These are phyloP conservation scores for Elasticomyces elasticus DNA, from an alignment of 495 filamentous ascomycete species.

Conservation along the genomic window DNA sequence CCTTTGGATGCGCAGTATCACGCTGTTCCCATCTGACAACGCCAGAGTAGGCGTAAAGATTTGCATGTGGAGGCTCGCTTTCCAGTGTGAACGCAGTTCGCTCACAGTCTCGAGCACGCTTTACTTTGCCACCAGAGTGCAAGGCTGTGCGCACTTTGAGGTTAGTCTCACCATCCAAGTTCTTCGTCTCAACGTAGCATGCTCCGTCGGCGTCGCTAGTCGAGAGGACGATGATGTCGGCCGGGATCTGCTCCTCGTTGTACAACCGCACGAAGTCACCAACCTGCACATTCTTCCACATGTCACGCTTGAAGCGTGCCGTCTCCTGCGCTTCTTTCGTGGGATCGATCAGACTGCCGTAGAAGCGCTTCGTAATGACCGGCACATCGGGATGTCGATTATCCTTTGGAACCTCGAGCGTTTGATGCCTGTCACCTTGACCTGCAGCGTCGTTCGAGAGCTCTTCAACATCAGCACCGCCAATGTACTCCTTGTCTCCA, in stretches of 20 bases:
- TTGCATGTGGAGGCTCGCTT: conserved; percentile 83
- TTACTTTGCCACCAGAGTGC: conserved; percentile 70
- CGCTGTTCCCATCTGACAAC: conserved; percentile 78
- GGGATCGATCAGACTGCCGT: conserved; percentile 57
- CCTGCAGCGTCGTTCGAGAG: conserved; percentile 23
- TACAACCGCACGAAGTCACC: conserved; percentile 96
- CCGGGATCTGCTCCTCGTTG: conserved; percentile 90
- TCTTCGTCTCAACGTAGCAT: conserved; percentile 97
- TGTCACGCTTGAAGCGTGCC: conserved; percentile 79
- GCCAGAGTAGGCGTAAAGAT: conserved; percentile 87
- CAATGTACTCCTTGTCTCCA: conserved; percentile 20
- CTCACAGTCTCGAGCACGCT: conserved; percentile 88
- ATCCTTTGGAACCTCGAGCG: conserved; percentile 11
- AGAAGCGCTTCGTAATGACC: conserved; percentile 29
- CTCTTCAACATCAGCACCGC: conserved; percentile 26
- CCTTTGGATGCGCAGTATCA: conserved; percentile 49
- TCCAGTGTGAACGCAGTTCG: conserved; percentile 76
- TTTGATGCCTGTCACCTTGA: conserved; percentile 9
- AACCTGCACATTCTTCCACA: conserved; percentile 92
- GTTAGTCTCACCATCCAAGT: conserved; percentile 95
- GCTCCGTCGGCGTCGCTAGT: conserved; percentile 91
- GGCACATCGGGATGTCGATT: not conserved
- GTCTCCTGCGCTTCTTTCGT: conserved; percentile 47
- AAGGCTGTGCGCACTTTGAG: conserved; percentile 90
- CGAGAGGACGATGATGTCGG: conserved; percentile 89